These are phyloP conservation scores for Talaromyces nanjingensis DNA, from an alignment of 495 filamentous ascomycete genomes.

Conservation along the genomic window DNA sequence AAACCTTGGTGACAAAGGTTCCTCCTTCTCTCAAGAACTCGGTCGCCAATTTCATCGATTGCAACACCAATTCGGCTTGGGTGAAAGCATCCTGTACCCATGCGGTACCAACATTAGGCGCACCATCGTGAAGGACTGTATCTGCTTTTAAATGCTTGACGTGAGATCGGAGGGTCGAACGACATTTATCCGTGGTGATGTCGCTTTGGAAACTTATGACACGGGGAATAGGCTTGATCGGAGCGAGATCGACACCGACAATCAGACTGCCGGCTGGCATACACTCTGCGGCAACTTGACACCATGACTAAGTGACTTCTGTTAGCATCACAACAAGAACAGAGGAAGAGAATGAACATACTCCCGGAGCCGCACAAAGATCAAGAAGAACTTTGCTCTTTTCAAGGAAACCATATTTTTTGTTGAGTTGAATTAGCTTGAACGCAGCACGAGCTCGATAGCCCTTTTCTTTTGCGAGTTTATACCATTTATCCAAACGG, in stretches of 20 bases:
- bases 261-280: conserved; percentile 91
- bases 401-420: conserved; percentile 96
- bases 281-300: conserved; percentile 92
- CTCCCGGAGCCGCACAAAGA: conserved; percentile 94
- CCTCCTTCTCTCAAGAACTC: conserved; percentile 89
- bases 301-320: conserved; percentile 64
- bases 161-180: conserved; percentile 82
- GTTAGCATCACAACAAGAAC: background rate
- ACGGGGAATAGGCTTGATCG: conserved; percentile 92
- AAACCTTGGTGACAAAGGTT: conserved; percentile 96
- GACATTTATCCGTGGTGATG: conserved; percentile 95
- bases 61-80: conserved; percentile 88
- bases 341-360: conserved; percentile 37
- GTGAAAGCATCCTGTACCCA: conserved; percentile 99
- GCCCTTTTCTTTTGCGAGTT: conserved; percentile 95
- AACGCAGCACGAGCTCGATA: conserved; percentile 95
- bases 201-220: conserved; percentile 95
- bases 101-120: conserved; percentile 93
- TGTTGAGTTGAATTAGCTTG: conserved; percentile 97
- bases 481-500: conserved; percentile 97
- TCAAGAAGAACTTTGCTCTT: conserved; percentile 93
- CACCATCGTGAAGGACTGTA: conserved; percentile 95
- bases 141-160: conserved; percentile 98
- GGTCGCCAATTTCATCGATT: conserved; percentile 86
- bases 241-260: conserved; percentile 88